A percentile compares a stretch with the other conserved stretches of the same genome.
Conservation (phyloP, 2,329 filamentous ascomycete species). For the Tolypocladium sp. region DNA sequence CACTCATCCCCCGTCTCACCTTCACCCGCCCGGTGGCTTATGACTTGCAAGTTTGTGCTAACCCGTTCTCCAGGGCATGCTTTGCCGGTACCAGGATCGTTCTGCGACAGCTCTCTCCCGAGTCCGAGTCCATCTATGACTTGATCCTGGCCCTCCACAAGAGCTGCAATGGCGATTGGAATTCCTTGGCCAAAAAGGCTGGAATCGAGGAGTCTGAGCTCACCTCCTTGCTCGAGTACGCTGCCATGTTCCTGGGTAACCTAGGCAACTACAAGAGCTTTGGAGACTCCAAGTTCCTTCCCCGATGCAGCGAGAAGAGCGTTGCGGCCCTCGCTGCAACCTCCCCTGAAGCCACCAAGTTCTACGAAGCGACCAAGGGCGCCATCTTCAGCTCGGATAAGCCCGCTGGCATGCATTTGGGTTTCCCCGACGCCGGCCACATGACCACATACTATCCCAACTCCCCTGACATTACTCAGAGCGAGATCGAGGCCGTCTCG, state of each 20-base stretch:
- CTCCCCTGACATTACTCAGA: conserved; percentile 63
- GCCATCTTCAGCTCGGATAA: conserved; percentile 62
- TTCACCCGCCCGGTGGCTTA: background rate
- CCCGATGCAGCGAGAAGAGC: conserved; percentile 54
- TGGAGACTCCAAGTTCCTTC: conserved; percentile 77
- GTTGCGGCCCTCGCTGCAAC: conserved; percentile 56
- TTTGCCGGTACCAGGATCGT: conserved; percentile 71
- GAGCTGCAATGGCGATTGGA: conserved; percentile 61
- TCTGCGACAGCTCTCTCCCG: conserved; percentile 72
- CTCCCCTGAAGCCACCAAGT: conserved; percentile 49
- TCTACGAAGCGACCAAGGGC: conserved; percentile 60
- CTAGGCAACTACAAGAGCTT: conserved; percentile 82
- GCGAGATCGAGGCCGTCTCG: conserved; percentile 65
- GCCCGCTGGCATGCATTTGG: conserved; percentile 61
- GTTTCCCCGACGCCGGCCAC: conserved; percentile 65
- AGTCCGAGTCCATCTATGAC: conserved; percentile 74
- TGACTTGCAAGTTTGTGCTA: background rate
- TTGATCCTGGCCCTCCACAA: conserved; percentile 67
- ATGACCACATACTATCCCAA: conserved; percentile 78
- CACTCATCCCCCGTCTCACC: background rate
- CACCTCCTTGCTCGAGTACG: conserved; percentile 64
- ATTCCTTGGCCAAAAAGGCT: conserved; percentile 53
- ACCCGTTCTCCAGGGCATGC: conserved; percentile 49
- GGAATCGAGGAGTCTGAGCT: conserved; percentile 55
- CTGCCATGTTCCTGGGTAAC: conserved; percentile 71